A percentile compares a stretch with the other conserved stretches of the same genome.
These are phyloP conservation scores for Cryptococcus neoformans DNA, from an alignment of 1,284 basidiomycete genomes.

Conservation along the genomic window DNA sequence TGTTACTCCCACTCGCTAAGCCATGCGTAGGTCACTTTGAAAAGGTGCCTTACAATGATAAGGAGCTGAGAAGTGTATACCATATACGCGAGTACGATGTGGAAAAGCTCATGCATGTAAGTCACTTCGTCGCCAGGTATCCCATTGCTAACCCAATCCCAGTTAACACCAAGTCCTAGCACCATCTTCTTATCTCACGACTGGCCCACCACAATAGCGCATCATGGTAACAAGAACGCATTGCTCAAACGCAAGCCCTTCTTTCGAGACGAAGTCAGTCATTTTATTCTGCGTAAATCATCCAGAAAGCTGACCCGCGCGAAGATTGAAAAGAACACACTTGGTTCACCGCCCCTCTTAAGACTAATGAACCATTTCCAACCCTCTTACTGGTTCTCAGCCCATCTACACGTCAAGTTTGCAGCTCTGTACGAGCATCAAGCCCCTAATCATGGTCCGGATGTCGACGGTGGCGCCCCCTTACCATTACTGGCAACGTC, in stretches of 20 bases:
- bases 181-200: conserved; percentile 91
- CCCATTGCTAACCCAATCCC: conserved; percentile 13
- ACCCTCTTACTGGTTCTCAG: conserved; percentile 93
- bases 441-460: not conserved
- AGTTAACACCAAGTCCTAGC: conserved; percentile 8
- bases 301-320: not conserved
- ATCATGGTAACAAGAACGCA: conserved; percentile 65
- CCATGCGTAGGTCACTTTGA: conserved; percentile 55
- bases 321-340: conserved; percentile 59
- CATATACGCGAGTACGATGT: conserved; percentile 88
- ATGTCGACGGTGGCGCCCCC: not conserved
- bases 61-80: conserved; percentile 78
- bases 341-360: conserved; percentile 89
- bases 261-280: conserved; percentile 64
- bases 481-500: too few relatives aligned
- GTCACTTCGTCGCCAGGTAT: conserved; percentile 26
- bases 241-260: conserved; percentile 78
- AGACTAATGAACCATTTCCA: conserved; percentile 68
- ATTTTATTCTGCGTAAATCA: not conserved
- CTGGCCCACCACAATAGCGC: conserved; percentile 87
- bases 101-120: conserved; percentile 71
- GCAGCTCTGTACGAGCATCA: conserved; percentile 63
- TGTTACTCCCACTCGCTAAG: not conserved
- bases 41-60: conserved; percentile 58
- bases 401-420: conserved; percentile 86